Percentiles rank a stretch among this genome's conserved stretches.
These are phyloP conservation scores for Leishmania turanica DNA, from an alignment of 208 protist species.

Conservation along the genomic window DNA sequence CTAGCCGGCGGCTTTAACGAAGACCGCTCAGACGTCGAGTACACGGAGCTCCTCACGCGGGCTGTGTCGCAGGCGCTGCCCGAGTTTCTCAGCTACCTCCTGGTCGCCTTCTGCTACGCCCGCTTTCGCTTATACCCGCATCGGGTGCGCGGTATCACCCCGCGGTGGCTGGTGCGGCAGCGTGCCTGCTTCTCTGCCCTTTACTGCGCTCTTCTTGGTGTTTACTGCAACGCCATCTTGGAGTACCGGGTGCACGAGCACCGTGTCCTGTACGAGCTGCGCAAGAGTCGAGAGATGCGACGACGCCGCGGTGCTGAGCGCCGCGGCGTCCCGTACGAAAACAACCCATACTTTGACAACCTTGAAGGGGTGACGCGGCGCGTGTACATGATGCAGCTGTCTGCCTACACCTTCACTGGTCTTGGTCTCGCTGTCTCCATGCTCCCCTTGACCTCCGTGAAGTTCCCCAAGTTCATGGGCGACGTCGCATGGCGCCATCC, in stretches of 20 bases:
- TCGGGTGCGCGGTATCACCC: conserved; percentile 77
- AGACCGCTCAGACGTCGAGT: conserved; percentile 84
- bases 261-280: conserved; percentile 79
- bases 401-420: conserved; percentile 59
- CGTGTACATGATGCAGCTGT: conserved; percentile 70
- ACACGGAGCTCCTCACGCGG: conserved; percentile 76
- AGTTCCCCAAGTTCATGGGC: conserved; percentile 89
- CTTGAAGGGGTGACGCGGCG: conserved; percentile 76
- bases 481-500: conserved; percentile 87
- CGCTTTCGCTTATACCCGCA: conserved; percentile 80
- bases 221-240: conserved; percentile 66
- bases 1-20: conserved; percentile 89
- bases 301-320: conserved; percentile 67
- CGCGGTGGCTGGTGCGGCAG: conserved; percentile 78
- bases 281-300: conserved; percentile 73
- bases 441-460: conserved; percentile 70
- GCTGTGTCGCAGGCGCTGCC: conserved; percentile 68
- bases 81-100: conserved; percentile 85
- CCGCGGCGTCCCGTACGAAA: conserved; percentile 57
- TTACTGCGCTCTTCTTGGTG: conserved; percentile 70
- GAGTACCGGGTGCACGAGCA: conserved; percentile 84
- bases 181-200: conserved; percentile 77
- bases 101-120: conserved; percentile 78
- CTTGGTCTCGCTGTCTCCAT: conserved; percentile 58
- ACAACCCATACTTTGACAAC: conserved; percentile 79